These are phyloP conservation scores for Ophiosphaerella korrae DNA, from an alignment of 2,329 filamentous ascomycete genomes.

Conservation along the genomic window DNA sequence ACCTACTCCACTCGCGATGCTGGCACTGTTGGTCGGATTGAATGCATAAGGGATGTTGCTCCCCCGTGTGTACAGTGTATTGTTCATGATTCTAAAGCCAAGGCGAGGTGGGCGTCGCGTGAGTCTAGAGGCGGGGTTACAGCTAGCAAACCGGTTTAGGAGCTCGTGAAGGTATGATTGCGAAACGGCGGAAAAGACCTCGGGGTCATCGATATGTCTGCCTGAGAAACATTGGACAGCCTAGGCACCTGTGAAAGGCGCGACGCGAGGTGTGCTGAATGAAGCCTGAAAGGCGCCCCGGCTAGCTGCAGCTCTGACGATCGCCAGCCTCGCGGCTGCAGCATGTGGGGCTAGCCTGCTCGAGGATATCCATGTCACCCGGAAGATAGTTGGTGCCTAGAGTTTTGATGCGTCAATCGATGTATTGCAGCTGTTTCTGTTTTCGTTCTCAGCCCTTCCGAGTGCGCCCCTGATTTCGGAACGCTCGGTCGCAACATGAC, in stretches of 20 bases:
- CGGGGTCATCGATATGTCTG: slow-evolving; percentile 35
- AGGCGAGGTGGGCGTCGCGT: slow-evolving; percentile 17
- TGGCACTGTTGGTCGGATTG: slow-evolving; percentile 34
- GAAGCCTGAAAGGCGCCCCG: slow-evolving; percentile 33
- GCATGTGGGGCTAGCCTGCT: slow-evolving; percentile 3
- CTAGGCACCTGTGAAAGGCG: slow-evolving; percentile 30
- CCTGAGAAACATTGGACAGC: slow-evolving; percentile 34
- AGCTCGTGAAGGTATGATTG: slow-evolving; percentile 9
- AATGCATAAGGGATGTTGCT: slow-evolving; percentile 41
- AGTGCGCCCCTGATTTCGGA: slow-evolving; percentile 17
- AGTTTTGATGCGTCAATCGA: background rate
- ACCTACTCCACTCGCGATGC: slow-evolving; percentile 17
- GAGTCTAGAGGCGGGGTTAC: slow-evolving; percentile 17
- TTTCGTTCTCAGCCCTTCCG: background rate
- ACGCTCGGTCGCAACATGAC: slow-evolving; percentile 29
- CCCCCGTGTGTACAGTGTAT: slow-evolving; percentile 27
- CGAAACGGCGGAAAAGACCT: slow-evolving; percentile 13
- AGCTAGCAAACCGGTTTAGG: slow-evolving; percentile 2
- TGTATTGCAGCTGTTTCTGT: background rate
- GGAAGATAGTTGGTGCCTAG: background rate
- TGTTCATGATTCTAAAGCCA: slow-evolving; percentile 23
- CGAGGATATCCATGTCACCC: slow-evolving; percentile 3
- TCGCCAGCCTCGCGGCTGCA: slow-evolving; percentile 20
- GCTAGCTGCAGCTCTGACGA: slow-evolving; percentile 18
- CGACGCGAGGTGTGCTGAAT: slow-evolving; percentile 6